Evolutionary conservation across 768 basidiomycete genomes (phyloP).

Genomic region (Suillus subluteus): DNA sequence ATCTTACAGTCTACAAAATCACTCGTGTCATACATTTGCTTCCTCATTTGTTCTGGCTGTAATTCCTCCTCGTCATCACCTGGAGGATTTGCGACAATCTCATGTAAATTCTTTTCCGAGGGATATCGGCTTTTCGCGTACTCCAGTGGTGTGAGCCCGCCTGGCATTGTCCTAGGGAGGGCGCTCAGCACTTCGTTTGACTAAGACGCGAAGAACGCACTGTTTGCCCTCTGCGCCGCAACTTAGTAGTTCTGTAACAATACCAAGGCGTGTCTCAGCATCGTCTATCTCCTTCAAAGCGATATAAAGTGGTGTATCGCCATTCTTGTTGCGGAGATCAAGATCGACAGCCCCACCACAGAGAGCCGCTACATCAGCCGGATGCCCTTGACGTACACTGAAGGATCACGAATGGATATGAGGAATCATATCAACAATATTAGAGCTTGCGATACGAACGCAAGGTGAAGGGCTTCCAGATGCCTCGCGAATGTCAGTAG

Average conservation of each 20-base stretch:
- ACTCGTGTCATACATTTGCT: background rate
- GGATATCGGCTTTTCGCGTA: slow-evolving; percentile 4
- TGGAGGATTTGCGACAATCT: background rate
- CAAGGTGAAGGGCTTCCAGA: slow-evolving; percentile 33
- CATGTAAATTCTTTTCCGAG: background rate
- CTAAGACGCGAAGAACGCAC: background rate
- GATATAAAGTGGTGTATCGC: slow-evolving; percentile 33
- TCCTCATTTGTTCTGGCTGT: background rate
- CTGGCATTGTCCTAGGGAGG: background rate
- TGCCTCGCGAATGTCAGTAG: slow-evolving; percentile 1
- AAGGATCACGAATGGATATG: background rate
- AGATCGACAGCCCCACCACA: slow-evolving; percentile 26
- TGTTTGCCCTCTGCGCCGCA: background rate
- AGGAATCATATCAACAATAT: background rate
- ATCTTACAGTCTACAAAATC: slow-evolving; percentile 2
- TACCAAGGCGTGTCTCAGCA: slow-evolving; percentile 17
- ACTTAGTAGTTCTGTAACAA: slow-evolving; percentile 16
- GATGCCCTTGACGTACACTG: background rate
- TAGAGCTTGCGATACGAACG: slow-evolving; percentile 25
- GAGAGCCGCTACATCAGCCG: slow-evolving; percentile 22
- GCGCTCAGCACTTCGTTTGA: background rate
- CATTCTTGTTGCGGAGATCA: slow-evolving; percentile 27
- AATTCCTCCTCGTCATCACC: background rate
- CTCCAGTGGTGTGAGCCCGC: slow-evolving; percentile 5
- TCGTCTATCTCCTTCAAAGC: slow-evolving; percentile 26